Base-by-base conservation (phyloP, 2,329 filamentous ascomycete species). In the Talaromyces sp. region DNA sequence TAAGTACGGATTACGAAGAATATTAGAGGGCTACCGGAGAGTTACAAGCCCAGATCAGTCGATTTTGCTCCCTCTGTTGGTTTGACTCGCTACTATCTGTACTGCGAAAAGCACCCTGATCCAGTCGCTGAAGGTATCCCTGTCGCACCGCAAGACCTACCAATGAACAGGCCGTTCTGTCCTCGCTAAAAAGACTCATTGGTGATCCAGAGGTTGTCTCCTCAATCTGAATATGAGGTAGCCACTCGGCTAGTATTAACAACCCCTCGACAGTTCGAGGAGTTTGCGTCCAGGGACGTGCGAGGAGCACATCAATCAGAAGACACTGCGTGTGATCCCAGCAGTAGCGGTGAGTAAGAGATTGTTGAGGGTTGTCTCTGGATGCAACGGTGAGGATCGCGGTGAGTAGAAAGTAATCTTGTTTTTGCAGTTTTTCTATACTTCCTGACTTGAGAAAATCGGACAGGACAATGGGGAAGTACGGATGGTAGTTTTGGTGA, bases 111-210 rank as follows among this genome's bases (percentile, higher is more conserved):
- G 69, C 65, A 7, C 52, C 54, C 25, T 62, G 60, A 12, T 70
- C 67, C 18, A 70, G 44, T 12, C 65, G 68, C 16, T 64, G 61
- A n/a, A 70, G 62, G 59, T 69, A 70, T 3, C 64, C 62, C 40
- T 69, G 67, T 16, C 69, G 56, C 18, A 70, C 65, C 8, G 68
- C 69, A 14, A 65, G 67, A 1, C 69, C 69, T 23, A 70, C 66
- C 14, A 70, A 57, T 2, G 64, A 67, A 69, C 69, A 70, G 9
- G 68, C 68, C 35, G 64, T 66, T 16, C 63, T 66, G 55, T 69
- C 68, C 37, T 70, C 69, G 11, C 16, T 50, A 3, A 50, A 35
- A 48, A 60, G 18, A 33, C 54, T 64, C 57, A 11, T 52, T 33
- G 35, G 61, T 40, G 25, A 50, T 4, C 31, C 46, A 1, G 25